Evolutionary conservation across 73 alveolate species (phyloP), one percentile per base, ranked within the genome.

Genomic region (Breviolum minutum): DNA sequence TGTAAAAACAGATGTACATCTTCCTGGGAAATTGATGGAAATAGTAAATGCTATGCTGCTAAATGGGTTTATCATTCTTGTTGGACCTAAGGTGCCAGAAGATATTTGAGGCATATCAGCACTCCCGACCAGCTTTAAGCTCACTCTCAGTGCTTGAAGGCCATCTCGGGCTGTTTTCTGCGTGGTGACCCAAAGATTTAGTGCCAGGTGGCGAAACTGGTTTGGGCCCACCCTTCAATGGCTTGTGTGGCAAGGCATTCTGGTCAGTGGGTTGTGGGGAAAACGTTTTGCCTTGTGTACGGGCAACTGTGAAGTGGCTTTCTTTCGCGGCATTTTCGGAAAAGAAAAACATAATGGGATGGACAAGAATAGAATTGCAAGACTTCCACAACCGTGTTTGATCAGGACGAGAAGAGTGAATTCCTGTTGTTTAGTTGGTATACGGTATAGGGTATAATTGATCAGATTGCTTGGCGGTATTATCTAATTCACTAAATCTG

Each of bases 141-240:
- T 40, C 54, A 40, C 54, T 40, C 54, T 40, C 54, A 40, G 54
- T 40, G 54, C 54, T 40, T 74, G 48, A 40, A 11, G 85, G 77
- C 24, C 77, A 14, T 22, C 17, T 17, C 24, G 77, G n/a, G 74
- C 74, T 17, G 74, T 3, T 20, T 27, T 20, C 81, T 71, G 26
- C 29, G 1, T 9, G 86, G 19, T 77, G 86, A 9, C 26, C 10
- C 62, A 0, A 9, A 63, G 27, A 77, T 11, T 2, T 17, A 2
- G 8, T 69, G 88, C 89, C 97, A 91, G 97, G 40, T 91, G 97
- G 97, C 64, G 97, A 91, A 63, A 91, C 97, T 20, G 97, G 89
- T 14, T 63, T 61, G 30, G 97, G 97, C 24, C 89, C 89, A 11
- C 97, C 97, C 64, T 91, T 60, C 79, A 29, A 91, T 66, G 74